Base-by-base conservation (phyloP, 2,329 filamentous ascomycete genomes). In the Fusarium hostae region DNA sequence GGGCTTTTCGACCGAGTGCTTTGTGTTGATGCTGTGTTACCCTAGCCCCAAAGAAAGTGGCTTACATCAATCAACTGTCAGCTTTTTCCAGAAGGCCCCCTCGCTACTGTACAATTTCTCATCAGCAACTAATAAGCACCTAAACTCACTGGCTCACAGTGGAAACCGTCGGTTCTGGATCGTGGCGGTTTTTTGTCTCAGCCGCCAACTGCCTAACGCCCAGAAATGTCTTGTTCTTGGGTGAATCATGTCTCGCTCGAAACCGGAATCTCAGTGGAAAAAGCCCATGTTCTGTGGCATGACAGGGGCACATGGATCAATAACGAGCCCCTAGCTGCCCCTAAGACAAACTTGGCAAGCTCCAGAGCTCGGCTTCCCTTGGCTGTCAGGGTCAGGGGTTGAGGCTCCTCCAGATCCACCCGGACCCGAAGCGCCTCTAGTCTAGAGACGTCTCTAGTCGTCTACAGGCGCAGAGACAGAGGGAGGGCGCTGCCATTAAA, bases 331-430 rank as follows among this genome's bases (percentile, higher is more conserved):
- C 57, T 41, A 6, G 40, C 30, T 32, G 28, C 68, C 59, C 47
- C 37, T 74, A 63, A 70, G 44, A 59, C 65, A 39, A 59, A 69
- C 60, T 72, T 72, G 70, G 70, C 65, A 62, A 37, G 47, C 52
- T 56, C 51, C 4, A 47, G 18, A 47, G 20, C 54, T 48, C 40
- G 43, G 60, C 52, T 55, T 52, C 61, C 71, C 63, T 71, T 71
- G 68, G 54, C 68, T 52, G 35, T 6, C 47, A 40, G 12, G 71
- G 60, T 63, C 70, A 76, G 71, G 74, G 74, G 70, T 50, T 35
- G 39, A 54, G 54, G 54, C 58, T 60, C 71, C 66, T 71, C 66
- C 51, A 62, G 70, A 71, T 68, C 72, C 72, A 73, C 70, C 48
- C 52, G 59, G 40, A 61, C 59, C 72, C 66, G 71, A 70, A 62